Evolutionary conservation across 1,284 basidiomycete species (phyloP).

Genomic region (Heliocybe sulcata): DNA sequence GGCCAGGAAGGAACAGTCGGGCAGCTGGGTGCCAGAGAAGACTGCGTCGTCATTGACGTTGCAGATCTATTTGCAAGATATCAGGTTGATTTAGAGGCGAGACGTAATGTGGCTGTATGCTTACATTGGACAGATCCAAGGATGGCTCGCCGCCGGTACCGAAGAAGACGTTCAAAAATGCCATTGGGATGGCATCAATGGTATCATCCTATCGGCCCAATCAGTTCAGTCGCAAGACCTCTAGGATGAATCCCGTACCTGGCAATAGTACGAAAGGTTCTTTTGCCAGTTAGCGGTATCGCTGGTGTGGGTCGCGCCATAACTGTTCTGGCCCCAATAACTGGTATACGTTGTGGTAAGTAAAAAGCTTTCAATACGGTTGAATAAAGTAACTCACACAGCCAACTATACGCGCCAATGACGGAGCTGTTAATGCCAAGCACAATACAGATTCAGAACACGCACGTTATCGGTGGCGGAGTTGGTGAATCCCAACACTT

Average conservation of each 20-base stretch:
- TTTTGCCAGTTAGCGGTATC: slow-evolving; percentile 43
- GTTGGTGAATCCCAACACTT: not conserved
- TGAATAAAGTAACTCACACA: slow-evolving; percentile 11
- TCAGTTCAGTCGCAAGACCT: too few species aligned
- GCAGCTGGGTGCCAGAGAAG: slow-evolving; percentile 49
- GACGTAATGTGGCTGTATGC: slow-evolving; percentile 8
- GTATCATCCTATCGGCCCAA: slow-evolving; percentile 44
- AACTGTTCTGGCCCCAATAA: slow-evolving; percentile 48
- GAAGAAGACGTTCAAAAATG: slow-evolving; percentile 54
- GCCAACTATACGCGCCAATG: slow-evolving; percentile 12
- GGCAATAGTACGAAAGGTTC: slow-evolving; percentile 40
- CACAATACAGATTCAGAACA: not conserved
- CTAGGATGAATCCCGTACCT: too few species aligned
- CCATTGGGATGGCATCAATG: slow-evolving; percentile 49
- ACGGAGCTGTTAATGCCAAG: slow-evolving; percentile 2
- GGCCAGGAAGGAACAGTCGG: slow-evolving; percentile 48
- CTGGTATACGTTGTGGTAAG: slow-evolving; percentile 9
- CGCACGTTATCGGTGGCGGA: slow-evolving; percentile 1
- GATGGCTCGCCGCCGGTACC: slow-evolving; percentile 46
- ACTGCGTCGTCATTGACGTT: slow-evolving; percentile 29
- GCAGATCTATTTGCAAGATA: slow-evolving; percentile 33
- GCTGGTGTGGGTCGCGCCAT: slow-evolving; percentile 38
- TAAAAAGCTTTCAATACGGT: not conserved
- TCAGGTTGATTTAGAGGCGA: slow-evolving; percentile 2
- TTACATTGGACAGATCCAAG: slow-evolving; percentile 53